Percentiles rank a stretch among this genome's conserved stretches.
Evolutionary conservation across 306 rosid species (phyloP).

Genomic region (Echinosophora koreensis): DNA sequence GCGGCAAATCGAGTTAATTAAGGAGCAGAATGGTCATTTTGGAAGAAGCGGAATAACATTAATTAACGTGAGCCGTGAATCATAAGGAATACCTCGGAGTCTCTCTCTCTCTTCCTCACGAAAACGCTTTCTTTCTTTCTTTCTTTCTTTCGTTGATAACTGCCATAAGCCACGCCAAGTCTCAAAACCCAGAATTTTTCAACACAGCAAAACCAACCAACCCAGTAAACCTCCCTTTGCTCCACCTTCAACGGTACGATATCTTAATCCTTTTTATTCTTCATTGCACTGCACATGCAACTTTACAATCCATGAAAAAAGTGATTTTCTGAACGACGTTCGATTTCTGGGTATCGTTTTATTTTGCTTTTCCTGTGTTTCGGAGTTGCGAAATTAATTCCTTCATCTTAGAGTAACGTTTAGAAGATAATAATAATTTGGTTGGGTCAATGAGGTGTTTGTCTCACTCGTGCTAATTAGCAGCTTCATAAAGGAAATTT

Average conservation of each 20-base stretch:
- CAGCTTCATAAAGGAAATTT: neutral
- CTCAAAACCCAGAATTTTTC: neutral
- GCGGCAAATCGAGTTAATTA: neutral
- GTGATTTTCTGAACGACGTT: neutral
- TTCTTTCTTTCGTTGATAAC: neutral
- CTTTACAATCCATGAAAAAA: neutral
- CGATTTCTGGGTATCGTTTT: neutral
- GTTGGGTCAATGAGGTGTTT: constrained; percentile 6
- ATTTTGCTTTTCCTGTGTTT: neutral
- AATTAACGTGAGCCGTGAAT: neutral
- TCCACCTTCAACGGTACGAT: constrained; percentile 40
- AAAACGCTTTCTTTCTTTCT: neutral
- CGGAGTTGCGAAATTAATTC: constrained; percentile 9
- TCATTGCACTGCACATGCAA: constrained; percentile 22
- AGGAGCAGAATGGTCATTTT: constrained; percentile 48
- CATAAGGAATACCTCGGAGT: constrained; percentile 45
- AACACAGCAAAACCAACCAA: neutral
- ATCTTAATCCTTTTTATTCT: neutral
- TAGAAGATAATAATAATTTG: neutral
- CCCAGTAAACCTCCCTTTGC: constrained; percentile 12
- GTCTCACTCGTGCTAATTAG: neutral
- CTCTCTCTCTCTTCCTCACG: neutral
- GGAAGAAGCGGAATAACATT: neutral
- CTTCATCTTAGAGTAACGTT: neutral
- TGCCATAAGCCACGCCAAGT: too few relatives aligned